Percentiles rank a stretch among this genome's conserved stretches.
phyloP scores from a whole-genome alignment of 208 protist species.

The Crithidia sp. region DNA sequence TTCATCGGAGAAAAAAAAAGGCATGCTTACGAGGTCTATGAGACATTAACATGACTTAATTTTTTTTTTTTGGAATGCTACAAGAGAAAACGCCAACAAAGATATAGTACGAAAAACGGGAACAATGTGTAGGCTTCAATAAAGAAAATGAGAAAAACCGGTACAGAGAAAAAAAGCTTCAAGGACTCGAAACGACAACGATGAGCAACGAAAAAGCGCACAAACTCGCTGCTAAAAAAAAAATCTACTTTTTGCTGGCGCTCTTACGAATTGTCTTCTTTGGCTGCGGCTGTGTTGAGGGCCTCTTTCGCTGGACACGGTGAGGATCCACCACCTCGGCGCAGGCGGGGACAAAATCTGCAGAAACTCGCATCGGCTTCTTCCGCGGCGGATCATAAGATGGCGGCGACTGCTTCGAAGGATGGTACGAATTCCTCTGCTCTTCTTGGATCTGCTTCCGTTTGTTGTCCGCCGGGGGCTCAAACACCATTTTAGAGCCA shows the following conservation, averaged over 20 bases:
- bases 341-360: constrained; percentile 83
- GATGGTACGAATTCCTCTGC: constrained; percentile 29
- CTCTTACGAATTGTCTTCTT: constrained; percentile 21
- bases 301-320: not conserved
- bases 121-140: constrained; percentile 1
- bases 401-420: constrained; percentile 22
- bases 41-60: not conserved
- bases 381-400: constrained; percentile 32
- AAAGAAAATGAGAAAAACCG: constrained; percentile 25
- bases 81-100: constrained; percentile 9
- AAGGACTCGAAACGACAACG: not conserved
- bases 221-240: not conserved
- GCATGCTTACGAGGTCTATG: too few relatives aligned
- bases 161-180: constrained; percentile 15
- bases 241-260: not conserved
- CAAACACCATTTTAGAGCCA: constrained; percentile 53
- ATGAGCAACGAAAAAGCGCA: not conserved
- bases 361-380: constrained; percentile 55
- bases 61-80: constrained; percentile 26
- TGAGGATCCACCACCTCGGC: constrained; percentile 44
- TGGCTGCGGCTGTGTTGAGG: constrained; percentile 2
- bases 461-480: constrained; percentile 68
- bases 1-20: too few relatives aligned
- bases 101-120: constrained; percentile 9
- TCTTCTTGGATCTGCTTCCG: constrained; percentile 61